These are phyloP conservation scores for Erythrobasidium yunnanense DNA, from an alignment of 768 basidiomycete genomes.

Conservation along the genomic window DNA sequence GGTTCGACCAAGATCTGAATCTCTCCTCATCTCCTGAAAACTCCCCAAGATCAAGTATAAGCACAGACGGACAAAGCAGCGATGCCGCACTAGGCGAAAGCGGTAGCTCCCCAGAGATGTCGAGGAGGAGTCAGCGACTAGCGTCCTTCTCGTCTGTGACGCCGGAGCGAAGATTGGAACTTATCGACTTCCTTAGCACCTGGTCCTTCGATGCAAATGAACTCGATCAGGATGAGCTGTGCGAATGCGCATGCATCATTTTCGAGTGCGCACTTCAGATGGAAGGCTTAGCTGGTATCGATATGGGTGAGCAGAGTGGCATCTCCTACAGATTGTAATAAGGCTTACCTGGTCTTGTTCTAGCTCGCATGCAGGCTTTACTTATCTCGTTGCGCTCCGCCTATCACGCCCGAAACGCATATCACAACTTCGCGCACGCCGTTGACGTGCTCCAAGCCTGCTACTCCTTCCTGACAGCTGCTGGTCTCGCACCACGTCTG, in stretches of 20 bases:
- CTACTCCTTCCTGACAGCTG: constrained; percentile 68
- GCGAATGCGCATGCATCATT: constrained; percentile 67
- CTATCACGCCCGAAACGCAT: constrained; percentile 81
- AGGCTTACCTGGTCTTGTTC: too few species aligned
- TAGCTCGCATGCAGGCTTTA: constrained; percentile 63
- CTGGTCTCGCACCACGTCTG: constrained; percentile 69
- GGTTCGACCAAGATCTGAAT: neutral
- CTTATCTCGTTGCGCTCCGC: constrained; percentile 79
- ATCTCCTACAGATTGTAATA: too few species aligned
- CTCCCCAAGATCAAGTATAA: neutral
- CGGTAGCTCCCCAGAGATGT: neutral
- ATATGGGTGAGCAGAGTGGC: constrained; percentile 50
- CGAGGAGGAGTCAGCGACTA: neutral
- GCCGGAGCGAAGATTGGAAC: constrained; percentile 46
- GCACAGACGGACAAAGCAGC: neutral
- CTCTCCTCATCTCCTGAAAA: neutral
- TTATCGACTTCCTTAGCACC: constrained; percentile 58
- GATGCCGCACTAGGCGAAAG: neutral
- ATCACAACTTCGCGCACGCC: constrained; percentile 97
- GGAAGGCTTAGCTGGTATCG: constrained; percentile 48
- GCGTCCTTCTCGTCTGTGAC: constrained; percentile 28
- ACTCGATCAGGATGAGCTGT: constrained; percentile 67
- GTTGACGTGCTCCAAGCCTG: constrained; percentile 89
- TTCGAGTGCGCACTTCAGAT: constrained; percentile 76
- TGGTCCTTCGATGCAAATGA: constrained; percentile 89